These are phyloP conservation scores for Stemphylium lycopersici DNA, from an alignment of 2,329 filamentous ascomycete genomes.

Conservation along the genomic window DNA sequence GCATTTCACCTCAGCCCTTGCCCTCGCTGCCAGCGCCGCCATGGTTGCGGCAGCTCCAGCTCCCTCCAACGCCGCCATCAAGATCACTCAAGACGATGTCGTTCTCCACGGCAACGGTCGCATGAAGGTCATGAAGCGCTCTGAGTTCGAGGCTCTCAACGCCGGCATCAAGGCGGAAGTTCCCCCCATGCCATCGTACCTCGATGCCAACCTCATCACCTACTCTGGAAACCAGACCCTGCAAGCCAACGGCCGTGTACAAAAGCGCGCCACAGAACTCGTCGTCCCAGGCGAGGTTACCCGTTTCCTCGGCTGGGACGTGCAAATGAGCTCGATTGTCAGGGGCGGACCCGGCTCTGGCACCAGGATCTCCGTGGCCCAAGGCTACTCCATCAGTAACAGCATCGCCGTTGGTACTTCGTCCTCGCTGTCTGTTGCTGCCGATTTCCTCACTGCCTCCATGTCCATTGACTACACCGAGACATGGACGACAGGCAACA, in stretches of 20 bases:
- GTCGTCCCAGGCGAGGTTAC: conserved; percentile 29
- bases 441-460: conserved; percentile 34
- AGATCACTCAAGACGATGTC: conserved; percentile 31
- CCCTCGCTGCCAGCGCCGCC: conserved; percentile 21
- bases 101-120: conserved; percentile 34
- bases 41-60: conserved; percentile 24
- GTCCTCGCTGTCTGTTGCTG: conserved; percentile 24
- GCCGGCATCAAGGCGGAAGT: conserved; percentile 18
- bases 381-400: conserved; percentile 48
- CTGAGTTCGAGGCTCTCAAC: conserved; percentile 26
- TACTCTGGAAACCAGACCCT: conserved; percentile 14
- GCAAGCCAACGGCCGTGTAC: background rate
- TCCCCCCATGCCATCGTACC: conserved; percentile 24
- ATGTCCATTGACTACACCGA: conserved; percentile 34
- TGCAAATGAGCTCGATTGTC: conserved; percentile 47
- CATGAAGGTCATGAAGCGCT: conserved; percentile 31
- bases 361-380: conserved; percentile 36
- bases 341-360: conserved; percentile 29
- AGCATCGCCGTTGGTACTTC: conserved; percentile 30
- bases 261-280: conserved; percentile 24
- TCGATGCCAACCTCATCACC: conserved; percentile 16
- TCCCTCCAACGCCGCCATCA: conserved; percentile 10
- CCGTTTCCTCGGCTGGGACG: conserved; percentile 51
- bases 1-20: conserved; percentile 23
- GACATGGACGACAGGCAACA: conserved; percentile 40